Conservation (phyloP, 768 basidiomycete genomes). For the Trichaptum fuscoviolaceum region DNA sequence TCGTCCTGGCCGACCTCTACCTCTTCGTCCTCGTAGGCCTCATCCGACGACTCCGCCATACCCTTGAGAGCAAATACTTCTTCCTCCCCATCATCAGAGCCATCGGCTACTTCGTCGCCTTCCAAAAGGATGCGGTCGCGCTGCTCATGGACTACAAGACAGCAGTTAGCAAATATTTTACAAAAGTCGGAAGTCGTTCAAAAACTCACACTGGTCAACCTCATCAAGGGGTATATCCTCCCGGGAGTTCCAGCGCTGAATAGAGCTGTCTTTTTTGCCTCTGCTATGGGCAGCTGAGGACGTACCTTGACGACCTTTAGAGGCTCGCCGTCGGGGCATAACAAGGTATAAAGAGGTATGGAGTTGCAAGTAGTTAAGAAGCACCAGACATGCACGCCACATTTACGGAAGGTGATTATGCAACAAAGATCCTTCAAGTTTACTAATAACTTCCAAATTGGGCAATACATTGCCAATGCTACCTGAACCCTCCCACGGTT, state of each 20-base stretch:
- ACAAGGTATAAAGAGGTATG: not conserved
- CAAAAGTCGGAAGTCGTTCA: conserved; percentile 5
- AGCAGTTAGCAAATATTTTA: conserved; percentile 9
- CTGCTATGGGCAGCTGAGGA: conserved; percentile 33
- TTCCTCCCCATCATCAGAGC: conserved; percentile 61
- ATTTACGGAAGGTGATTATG: not conserved
- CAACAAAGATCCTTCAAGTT: too few relatives aligned
- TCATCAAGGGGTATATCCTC: conserved; percentile 72
- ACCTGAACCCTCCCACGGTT: too few relatives aligned
- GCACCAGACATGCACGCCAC: not conserved
- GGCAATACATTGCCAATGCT: too few relatives aligned
- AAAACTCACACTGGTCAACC: conserved; percentile 68
- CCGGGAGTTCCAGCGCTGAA: conserved; percentile 62
- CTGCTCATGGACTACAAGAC: conserved; percentile 56
- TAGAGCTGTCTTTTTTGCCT: conserved; percentile 43
- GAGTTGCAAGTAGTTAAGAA: not conserved
- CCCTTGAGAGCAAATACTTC: conserved; percentile 77
- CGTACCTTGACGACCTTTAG: not conserved
- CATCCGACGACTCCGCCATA: conserved; percentile 44
- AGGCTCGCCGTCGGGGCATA: conserved; percentile 5
- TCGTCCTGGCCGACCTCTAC: conserved; percentile 26
- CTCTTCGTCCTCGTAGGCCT: conserved; percentile 32
- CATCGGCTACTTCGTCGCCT: conserved; percentile 42
- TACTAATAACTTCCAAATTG: too few relatives aligned
- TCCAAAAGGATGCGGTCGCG: conserved; percentile 77